phyloP scores from a whole-genome alignment of 306 rosid species.

The Abrus precatorius region DNA sequence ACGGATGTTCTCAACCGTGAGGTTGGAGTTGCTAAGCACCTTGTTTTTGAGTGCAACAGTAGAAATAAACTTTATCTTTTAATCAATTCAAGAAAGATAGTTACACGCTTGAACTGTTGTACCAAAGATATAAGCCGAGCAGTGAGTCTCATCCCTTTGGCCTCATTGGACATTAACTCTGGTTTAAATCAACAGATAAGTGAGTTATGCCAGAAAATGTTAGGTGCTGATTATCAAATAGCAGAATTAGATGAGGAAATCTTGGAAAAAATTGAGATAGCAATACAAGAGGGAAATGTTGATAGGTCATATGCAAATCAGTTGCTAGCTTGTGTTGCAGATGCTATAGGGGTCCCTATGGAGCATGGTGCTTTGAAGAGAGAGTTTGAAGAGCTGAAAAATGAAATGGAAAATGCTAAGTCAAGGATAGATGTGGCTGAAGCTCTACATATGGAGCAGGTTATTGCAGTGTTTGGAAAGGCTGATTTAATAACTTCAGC shows the following conservation, averaged over 20 bases:
- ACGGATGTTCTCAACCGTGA: constrained; percentile 56
- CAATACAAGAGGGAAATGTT: constrained; percentile 51
- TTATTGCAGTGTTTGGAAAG: constrained; percentile 56
- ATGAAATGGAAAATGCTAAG: constrained; percentile 56
- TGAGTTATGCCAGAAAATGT: constrained; percentile 62
- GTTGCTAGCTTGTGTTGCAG: constrained; percentile 56
- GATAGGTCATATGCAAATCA: constrained; percentile 45
- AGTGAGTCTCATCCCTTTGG: constrained; percentile 53
- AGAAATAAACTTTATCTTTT: constrained; percentile 64
- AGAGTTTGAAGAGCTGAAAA: constrained; percentile 59
- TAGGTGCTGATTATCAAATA: constrained; percentile 50
- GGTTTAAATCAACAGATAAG: constrained; percentile 48
- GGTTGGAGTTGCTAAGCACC: constrained; percentile 56
- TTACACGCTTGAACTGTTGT: constrained; percentile 51
- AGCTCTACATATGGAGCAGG: constrained; percentile 61
- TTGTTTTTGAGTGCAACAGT: constrained; percentile 58
- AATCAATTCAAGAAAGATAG: constrained; percentile 59
- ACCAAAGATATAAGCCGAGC: constrained; percentile 60
- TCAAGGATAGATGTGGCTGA: constrained; percentile 54
- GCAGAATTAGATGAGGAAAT: constrained; percentile 55
- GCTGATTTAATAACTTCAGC: constrained; percentile 55
- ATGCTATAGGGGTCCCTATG: constrained; percentile 59
- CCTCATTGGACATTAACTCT: constrained; percentile 51
- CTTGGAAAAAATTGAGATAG: constrained; percentile 57
- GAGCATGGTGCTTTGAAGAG: constrained; percentile 54